Conservation (phyloP, 257 asterid genomes). For the Solanum ahanhuiri region DNA sequence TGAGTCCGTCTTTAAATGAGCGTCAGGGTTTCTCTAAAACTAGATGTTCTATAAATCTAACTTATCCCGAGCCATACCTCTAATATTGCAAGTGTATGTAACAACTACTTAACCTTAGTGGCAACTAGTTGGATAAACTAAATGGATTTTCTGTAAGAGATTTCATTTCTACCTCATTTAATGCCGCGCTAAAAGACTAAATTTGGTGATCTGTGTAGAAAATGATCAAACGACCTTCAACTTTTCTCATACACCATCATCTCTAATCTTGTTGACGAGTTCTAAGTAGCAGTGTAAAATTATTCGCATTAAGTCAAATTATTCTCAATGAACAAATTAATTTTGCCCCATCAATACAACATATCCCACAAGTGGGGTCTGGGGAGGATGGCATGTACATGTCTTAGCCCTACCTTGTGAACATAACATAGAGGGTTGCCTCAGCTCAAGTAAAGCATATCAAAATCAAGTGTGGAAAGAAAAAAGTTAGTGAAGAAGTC, state of each 20-base stretch:
- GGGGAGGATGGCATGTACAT: not conserved
- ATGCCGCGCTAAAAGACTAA: not conserved
- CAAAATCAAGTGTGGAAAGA: not conserved
- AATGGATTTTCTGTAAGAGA: not conserved
- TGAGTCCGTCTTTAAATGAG: not conserved
- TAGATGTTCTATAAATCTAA: not conserved
- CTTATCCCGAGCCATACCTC: not conserved
- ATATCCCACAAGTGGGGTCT: not conserved
- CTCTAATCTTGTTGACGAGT: not conserved
- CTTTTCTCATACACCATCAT: not conserved
- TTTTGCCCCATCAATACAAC: not conserved
- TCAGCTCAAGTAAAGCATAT: not conserved
- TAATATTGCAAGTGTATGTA: not conserved
- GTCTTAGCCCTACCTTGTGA: not conserved
- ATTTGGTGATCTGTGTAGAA: not conserved
- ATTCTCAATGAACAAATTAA: not conserved
- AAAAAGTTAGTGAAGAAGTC: not conserved
- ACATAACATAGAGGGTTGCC: not conserved
- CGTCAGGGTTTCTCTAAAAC: not conserved
- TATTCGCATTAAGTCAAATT: not conserved
- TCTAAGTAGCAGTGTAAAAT: not conserved
- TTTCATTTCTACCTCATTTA: not conserved
- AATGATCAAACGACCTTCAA: not conserved
- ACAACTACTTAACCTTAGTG: not conserved
- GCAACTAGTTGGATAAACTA: not conserved